Evolutionary conservation across 495 filamentous ascomycete species (phyloP).

Genomic region (Penicillium simplicissimum): DNA sequence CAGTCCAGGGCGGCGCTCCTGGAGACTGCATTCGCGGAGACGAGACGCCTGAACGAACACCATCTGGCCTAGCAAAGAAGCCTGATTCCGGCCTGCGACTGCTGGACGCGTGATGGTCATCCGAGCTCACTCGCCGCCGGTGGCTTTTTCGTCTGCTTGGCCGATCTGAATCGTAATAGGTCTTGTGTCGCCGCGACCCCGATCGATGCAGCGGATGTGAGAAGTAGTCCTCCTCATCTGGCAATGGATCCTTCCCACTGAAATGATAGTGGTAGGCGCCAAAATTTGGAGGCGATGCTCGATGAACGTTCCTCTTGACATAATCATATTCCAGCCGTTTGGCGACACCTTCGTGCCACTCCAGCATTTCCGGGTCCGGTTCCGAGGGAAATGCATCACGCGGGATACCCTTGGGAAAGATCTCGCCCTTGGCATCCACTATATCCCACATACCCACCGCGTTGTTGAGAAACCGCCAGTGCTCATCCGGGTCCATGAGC

Average conservation of each 20-base stretch:
- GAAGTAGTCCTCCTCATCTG: constrained; percentile 35
- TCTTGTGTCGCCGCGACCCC: constrained; percentile 25
- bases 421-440: constrained; percentile 66
- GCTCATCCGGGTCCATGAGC: constrained; percentile 83
- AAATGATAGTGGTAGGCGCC: constrained; percentile 36
- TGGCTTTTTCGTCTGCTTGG: constrained; percentile 22
- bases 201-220: constrained; percentile 16
- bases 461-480: constrained; percentile 79
- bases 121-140: constrained; percentile 30
- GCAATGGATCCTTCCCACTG: constrained; percentile 33
- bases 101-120: constrained; percentile 26
- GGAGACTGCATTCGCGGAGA: constrained; percentile 40
- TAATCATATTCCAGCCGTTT: constrained; percentile 45
- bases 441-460: constrained; percentile 78
- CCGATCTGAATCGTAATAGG: constrained; percentile 21
- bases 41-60: constrained; percentile 21
- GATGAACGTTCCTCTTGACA: constrained; percentile 35
- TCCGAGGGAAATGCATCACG: constrained; percentile 69
- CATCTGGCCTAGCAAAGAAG: constrained; percentile 12
- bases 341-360: constrained; percentile 77
- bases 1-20: constrained; percentile 21
- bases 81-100: constrained; percentile 26
- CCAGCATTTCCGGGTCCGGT: constrained; percentile 74
- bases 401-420: constrained; percentile 81
- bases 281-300: constrained; percentile 36